A percentile compares a stretch with the other conserved stretches of the same genome.
Conservation (phyloP, 495 filamentous ascomycete species). For the Paragyromitra xinjiangensis region DNA sequence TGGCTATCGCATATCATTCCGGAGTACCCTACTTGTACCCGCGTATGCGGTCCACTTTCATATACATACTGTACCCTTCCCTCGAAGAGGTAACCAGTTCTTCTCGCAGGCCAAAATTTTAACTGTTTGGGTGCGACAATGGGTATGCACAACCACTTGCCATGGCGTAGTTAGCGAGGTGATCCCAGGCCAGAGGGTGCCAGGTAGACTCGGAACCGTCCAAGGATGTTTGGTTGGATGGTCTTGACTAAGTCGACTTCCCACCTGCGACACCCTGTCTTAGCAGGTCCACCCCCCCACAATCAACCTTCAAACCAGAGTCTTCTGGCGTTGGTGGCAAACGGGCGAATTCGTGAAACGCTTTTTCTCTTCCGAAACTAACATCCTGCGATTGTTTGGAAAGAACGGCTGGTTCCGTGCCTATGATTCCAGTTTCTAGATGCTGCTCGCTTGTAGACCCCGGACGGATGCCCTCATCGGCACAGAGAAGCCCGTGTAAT, state of each 20-base stretch:
- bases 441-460: conserved; percentile 15
- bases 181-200: conserved; percentile 10
- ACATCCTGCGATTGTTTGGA: background rate
- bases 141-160: conserved; percentile 15
- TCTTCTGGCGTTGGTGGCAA: conserved; percentile 35
- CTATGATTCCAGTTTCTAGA: conserved; percentile 15
- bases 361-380: background rate
- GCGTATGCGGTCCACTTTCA: conserved; percentile 9
- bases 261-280: conserved; percentile 6
- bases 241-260: conserved; percentile 16
- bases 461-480: conserved; percentile 12
- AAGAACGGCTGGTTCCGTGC: background rate
- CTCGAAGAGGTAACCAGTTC: background rate
- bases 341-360: conserved; percentile 14
- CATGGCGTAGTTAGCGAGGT: conserved; percentile 6
- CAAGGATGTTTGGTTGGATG: background rate
- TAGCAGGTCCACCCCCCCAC: conserved; percentile 14
- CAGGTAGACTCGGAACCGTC: conserved; percentile 2
- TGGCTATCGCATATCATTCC: conserved; percentile 3
- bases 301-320: conserved; percentile 1
- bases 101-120: conserved; percentile 4
- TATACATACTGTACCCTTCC: background rate
- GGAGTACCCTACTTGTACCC: background rate
- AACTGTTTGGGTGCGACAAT: conserved; percentile 9
- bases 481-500: background rate